A percentile compares a stretch with the other conserved stretches of the same genome.
Conservation (phyloP, 345 rosid genomes). For the Ceriops tagal region DNA sequence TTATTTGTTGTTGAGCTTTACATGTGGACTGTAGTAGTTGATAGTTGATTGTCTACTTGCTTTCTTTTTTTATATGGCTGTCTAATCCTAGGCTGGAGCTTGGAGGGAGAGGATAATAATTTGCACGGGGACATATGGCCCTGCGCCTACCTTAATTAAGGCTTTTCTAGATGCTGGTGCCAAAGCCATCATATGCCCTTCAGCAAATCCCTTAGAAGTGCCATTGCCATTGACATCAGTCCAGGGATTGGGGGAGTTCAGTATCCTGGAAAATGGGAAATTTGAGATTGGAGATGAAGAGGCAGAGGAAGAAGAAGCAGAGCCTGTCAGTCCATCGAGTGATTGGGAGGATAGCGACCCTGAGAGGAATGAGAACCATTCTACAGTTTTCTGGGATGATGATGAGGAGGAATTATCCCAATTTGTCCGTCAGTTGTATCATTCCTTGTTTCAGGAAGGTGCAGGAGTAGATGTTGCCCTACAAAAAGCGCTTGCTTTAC, state of each 20-base stretch:
- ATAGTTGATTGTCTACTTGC: not conserved
- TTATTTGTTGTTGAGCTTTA: not conserved
- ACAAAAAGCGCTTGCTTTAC: constrained; percentile 63
- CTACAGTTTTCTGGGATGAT: constrained; percentile 60
- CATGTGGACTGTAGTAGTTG: not conserved
- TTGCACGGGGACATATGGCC: constrained; percentile 83
- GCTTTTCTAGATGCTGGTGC: constrained; percentile 86
- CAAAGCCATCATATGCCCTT: constrained; percentile 73
- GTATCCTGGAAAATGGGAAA: constrained; percentile 52
- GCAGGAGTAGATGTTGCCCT: constrained; percentile 65
- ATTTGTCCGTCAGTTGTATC: constrained; percentile 67
- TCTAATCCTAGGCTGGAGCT: constrained; percentile 66
- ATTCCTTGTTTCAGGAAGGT: constrained; percentile 65
- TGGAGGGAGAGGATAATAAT: constrained; percentile 96
- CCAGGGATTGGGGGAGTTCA: constrained; percentile 50
- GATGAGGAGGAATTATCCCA: constrained; percentile 71
- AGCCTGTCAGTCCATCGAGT: constrained; percentile 62
- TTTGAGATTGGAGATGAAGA: constrained; percentile 98
- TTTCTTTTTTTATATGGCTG: constrained; percentile 3
- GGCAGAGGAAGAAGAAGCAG: constrained; percentile 64
- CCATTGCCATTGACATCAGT: constrained; percentile 42
- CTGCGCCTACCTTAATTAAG: constrained; percentile 51
- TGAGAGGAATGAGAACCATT: constrained; percentile 41
- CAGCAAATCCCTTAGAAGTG: constrained; percentile 62
- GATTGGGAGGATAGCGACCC: constrained; percentile 95